phyloP scores from a whole-genome alignment of 805 yeast genomes.

The Citeromyces nyonsensis region DNA sequence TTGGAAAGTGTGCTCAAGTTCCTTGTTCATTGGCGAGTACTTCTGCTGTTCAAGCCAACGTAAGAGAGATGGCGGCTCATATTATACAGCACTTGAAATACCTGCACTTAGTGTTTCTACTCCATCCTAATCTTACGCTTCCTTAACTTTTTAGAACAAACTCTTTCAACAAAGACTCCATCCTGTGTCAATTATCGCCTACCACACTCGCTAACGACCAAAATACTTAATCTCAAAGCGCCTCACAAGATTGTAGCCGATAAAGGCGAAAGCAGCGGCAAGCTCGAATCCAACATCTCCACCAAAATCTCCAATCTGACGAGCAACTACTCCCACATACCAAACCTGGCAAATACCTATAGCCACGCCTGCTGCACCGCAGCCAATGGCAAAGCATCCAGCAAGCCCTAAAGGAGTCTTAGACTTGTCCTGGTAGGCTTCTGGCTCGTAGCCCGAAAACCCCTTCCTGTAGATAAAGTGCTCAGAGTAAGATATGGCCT shows the following conservation, averaged over 20 bases:
- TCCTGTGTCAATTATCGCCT: no score
- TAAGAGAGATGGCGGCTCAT: no score
- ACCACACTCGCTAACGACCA: conserved; percentile 21
- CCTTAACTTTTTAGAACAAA: no score
- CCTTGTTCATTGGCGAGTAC: no score
- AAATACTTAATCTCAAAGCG: conserved; percentile 52
- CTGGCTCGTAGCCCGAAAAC: conserved; percentile 32
- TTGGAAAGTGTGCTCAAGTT: no score
- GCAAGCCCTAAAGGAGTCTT: conserved; percentile 66
- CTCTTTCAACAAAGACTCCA: no score
- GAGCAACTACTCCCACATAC: conserved; percentile 62
- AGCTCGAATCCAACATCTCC: conserved; percentile 86
- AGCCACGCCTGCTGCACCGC: conserved; percentile 77
- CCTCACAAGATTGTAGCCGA: conserved; percentile 42
- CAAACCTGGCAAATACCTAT: conserved; percentile 81
- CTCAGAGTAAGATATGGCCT: conserved; percentile 61
- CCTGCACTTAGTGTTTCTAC: no score
- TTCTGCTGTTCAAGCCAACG: no score
- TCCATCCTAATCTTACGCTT: no score
- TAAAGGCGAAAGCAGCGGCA: conserved; percentile 48
- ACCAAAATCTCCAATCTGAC: conserved; percentile 45
- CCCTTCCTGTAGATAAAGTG: conserved; percentile 69
- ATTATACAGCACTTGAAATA: no score
- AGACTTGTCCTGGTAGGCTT: conserved; percentile 38
- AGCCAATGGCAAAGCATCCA: conserved; percentile 62